These are phyloP conservation scores for Phycomyces nitens DNA, from an alignment of 192 early-diverging fungal genomes.

Conservation along the genomic window DNA sequence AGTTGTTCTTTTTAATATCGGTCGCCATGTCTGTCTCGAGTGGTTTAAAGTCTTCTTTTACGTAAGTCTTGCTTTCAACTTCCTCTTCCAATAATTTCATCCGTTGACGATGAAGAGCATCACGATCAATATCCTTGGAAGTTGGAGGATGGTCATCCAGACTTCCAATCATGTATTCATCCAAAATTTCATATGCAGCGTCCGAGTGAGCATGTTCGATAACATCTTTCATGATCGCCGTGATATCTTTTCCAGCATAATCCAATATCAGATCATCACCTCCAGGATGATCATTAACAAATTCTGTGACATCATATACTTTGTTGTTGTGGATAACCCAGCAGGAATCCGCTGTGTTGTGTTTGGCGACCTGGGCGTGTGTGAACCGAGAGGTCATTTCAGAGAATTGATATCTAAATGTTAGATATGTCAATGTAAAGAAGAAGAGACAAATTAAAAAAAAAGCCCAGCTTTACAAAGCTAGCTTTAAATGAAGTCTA, in stretches of 20 bases:
- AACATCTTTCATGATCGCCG: constrained; percentile 72
- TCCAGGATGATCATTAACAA: constrained; percentile 90
- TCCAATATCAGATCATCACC: constrained; percentile 86
- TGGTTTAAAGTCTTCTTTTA: constrained; percentile 38
- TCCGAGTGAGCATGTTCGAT: constrained; percentile 77
- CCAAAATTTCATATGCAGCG: constrained; percentile 82
- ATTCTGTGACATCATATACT: constrained; percentile 86
- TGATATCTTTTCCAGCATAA: constrained; percentile 85
- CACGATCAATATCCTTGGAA: not conserved
- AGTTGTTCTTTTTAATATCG: constrained; percentile 57
- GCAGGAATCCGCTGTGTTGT: constrained; percentile 65
- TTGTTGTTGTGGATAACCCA: constrained; percentile 82
- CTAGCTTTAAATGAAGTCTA: no score
- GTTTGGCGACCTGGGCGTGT: constrained; percentile 64
- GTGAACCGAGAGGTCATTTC: constrained; percentile 28
- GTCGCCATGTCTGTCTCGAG: constrained; percentile 43
- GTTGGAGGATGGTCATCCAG: constrained; percentile 9
- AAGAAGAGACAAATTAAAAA: no score
- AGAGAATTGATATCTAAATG: no score
- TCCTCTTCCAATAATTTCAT: constrained; percentile 23
- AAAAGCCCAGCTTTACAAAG: no score
- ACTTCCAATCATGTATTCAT: constrained; percentile 76
- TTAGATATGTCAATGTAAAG: no score
- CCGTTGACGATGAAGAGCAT: constrained; percentile 18
- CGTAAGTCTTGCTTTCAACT: constrained; percentile 31